phyloP scores from a whole-genome alignment of 345 rosid genomes.

The Barbarea vulgaris region DNA sequence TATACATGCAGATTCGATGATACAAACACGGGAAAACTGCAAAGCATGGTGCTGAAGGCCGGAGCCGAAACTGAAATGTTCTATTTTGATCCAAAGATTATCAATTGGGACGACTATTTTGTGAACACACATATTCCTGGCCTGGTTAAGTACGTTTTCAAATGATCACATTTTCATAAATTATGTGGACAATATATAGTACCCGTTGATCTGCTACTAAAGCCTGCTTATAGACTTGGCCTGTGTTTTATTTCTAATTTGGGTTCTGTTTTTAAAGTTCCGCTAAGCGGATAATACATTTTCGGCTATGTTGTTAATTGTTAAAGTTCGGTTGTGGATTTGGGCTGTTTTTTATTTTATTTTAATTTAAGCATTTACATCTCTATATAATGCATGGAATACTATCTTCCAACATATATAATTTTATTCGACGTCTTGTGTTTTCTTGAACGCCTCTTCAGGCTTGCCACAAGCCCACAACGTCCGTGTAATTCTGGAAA shows the following conservation, averaged over 20 bases:
- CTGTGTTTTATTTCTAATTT: not conserved
- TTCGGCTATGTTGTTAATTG: not conserved
- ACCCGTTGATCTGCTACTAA: not conserved
- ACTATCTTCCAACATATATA: not conserved
- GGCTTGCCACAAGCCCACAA: too few species aligned
- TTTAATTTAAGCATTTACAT: not conserved
- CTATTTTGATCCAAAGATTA: slow-evolving; percentile 51
- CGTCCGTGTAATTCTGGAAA: too few species aligned
- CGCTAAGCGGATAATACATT: not conserved
- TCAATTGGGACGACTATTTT: slow-evolving; percentile 62
- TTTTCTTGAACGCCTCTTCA: not conserved
- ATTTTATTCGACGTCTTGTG: not conserved
- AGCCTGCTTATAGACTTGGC: not conserved
- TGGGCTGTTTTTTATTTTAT: not conserved
- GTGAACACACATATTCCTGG: slow-evolving; percentile 54
- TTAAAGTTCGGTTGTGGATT: not conserved
- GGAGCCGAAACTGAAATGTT: slow-evolving; percentile 35
- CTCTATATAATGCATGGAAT: not conserved
- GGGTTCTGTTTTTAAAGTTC: not conserved
- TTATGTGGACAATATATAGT: not conserved
- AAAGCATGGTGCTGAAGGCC: not conserved
- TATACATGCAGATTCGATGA: slow-evolving; percentile 35
- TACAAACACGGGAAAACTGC: slow-evolving; percentile 25
- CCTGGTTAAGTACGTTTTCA: slow-evolving; percentile 35
- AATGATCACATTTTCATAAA: not conserved